Evolutionary conservation across 1,139 yeast species (phyloP).

Genomic region (Protomyces inouyei): DNA sequence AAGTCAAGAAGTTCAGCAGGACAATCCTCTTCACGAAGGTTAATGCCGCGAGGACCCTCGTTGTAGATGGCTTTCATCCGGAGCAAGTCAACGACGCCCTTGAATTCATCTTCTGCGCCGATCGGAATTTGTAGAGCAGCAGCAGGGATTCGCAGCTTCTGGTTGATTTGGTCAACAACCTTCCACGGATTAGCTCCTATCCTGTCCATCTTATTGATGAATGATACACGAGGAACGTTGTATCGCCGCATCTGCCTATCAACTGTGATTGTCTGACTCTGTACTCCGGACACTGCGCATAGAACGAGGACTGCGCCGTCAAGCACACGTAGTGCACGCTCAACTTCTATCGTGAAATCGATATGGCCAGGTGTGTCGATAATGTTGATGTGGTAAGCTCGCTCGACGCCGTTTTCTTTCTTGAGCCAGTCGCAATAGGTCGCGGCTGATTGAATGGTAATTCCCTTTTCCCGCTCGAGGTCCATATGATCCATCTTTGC

Average conservation of each 20-base stretch:
- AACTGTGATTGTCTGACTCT: constrained; percentile 96
- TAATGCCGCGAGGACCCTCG: constrained; percentile 91
- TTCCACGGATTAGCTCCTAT: constrained; percentile 98
- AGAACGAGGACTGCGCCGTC: constrained; percentile 98
- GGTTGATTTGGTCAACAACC: constrained; percentile 85
- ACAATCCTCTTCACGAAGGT: constrained; percentile 51
- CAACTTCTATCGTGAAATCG: constrained; percentile 97
- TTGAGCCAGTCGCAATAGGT: constrained; percentile 92
- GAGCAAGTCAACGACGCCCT: constrained; percentile 88
- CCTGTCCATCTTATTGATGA: constrained; percentile 96
- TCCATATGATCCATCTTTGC: constrained; percentile 99
- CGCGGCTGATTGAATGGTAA: constrained; percentile 97
- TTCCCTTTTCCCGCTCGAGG: constrained; percentile 94
- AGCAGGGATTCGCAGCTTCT: constrained; percentile 84
- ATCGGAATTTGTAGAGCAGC: constrained; percentile 98
- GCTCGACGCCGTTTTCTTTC: constrained; percentile 42
- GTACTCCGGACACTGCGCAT: constrained; percentile 97
- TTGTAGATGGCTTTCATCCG: constrained; percentile 81
- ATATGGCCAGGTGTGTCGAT: constrained; percentile 98
- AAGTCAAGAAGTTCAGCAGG: constrained; percentile 71
- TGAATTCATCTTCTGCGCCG: constrained; percentile 78
- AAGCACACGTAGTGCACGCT: constrained; percentile 89
- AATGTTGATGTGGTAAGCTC: constrained; percentile 78
- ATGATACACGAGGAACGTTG: constrained; percentile 93
- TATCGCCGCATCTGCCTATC: constrained; percentile 99